Conservation (phyloP, 2,329 filamentous ascomycete species). For the Chalaropsis thielavioides region DNA sequence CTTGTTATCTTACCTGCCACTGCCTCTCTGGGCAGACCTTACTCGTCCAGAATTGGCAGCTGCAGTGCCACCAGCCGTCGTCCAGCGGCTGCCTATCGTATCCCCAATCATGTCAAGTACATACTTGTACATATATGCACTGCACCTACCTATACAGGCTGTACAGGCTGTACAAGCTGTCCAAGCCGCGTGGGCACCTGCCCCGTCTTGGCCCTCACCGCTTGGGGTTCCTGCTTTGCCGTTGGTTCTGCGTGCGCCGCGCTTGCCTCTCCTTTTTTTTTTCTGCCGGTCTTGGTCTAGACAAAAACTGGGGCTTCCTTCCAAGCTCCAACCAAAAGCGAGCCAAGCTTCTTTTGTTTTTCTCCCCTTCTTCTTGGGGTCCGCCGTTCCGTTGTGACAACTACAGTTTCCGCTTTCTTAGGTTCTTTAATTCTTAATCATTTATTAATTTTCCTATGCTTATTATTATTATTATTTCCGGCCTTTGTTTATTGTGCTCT, state of each 20-base stretch:
- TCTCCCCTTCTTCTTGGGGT: neutral
- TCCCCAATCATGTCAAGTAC: too few relatives aligned
- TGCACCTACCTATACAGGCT: too few relatives aligned
- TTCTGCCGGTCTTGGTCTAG: constrained; percentile 4
- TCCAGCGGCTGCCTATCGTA: too few relatives aligned
- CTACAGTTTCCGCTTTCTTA: too few relatives aligned
- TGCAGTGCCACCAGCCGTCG: too few relatives aligned
- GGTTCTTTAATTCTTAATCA: neutral
- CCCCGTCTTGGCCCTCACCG: neutral
- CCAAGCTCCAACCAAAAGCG: neutral
- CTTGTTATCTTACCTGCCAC: too few relatives aligned
- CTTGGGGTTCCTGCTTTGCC: neutral
- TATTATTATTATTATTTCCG: neutral
- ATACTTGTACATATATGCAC: too few relatives aligned
- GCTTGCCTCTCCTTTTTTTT: neutral
- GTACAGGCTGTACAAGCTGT: too few relatives aligned
- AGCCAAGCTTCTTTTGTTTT: neutral
- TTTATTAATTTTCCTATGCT: neutral
- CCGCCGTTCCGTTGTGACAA: too few relatives aligned
- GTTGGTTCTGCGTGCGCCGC: neutral
- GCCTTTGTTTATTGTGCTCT: neutral
- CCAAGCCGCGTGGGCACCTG: too few relatives aligned
- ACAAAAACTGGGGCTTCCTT: neutral
- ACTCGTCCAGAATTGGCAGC: too few relatives aligned
- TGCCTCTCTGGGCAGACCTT: too few relatives aligned